These are phyloP conservation scores for Neurospora sp. DNA, from an alignment of 2,329 filamentous ascomycete genomes.

Conservation along the genomic window DNA sequence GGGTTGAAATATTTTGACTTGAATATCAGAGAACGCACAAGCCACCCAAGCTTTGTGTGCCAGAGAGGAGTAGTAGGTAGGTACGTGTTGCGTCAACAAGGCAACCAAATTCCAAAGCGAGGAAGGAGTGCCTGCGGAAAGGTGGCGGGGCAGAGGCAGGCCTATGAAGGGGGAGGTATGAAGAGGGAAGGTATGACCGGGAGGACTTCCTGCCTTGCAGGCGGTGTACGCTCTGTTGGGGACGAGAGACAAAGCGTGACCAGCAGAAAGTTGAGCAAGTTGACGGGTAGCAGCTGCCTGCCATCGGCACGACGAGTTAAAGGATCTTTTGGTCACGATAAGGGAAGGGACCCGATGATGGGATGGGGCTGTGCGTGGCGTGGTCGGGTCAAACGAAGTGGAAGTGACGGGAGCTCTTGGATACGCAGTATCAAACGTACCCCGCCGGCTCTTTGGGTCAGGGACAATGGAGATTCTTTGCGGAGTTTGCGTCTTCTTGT, in stretches of 20 bases:
- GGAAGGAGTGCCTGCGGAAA: neutral
- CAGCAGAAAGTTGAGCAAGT: neutral
- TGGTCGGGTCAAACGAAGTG: neutral
- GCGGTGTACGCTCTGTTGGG: neutral
- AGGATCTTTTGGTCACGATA: neutral
- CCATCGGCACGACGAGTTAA: neutral
- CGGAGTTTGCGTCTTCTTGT: neutral
- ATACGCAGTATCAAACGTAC: neutral
- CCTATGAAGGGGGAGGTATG: neutral
- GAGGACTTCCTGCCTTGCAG: neutral
- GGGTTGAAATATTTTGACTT: neutral
- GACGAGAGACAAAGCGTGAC: neutral
- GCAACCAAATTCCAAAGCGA: neutral
- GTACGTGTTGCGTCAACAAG: neutral
- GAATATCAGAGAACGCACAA: neutral
- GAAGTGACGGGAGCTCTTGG: neutral
- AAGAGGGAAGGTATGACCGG: neutral
- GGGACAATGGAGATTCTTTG: neutral
- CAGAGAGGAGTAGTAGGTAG: neutral
- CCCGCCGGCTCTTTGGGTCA: neutral
- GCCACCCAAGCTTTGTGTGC: neutral
- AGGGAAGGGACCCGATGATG: neutral
- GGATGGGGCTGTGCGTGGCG: neutral
- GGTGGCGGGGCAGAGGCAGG: neutral
- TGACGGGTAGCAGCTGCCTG: neutral